Conservation (phyloP, 768 basidiomycete species). For the Calocybe indica region DNA sequence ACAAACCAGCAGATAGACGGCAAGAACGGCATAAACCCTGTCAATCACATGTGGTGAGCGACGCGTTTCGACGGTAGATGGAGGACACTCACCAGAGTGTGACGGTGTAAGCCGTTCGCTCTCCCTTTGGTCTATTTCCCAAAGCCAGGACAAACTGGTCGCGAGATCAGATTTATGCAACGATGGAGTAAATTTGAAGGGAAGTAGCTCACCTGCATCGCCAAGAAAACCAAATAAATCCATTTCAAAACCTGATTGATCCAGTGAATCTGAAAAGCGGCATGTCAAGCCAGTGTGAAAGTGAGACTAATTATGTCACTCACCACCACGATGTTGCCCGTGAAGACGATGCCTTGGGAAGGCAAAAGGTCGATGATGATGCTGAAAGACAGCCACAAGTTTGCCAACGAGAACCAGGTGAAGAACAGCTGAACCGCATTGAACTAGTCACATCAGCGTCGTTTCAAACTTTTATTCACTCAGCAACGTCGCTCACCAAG, state of each 20-base stretch:
- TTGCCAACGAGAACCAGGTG: constrained; percentile 91
- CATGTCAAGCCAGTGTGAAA: not conserved
- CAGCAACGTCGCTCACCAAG: constrained; percentile 52
- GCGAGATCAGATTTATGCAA: too few relatives aligned
- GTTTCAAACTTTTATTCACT: not conserved
- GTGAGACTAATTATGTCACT: constrained; percentile 18
- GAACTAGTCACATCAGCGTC: constrained; percentile 42
- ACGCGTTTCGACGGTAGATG: not conserved
- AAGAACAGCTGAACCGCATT: constrained; percentile 81
- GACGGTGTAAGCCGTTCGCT: constrained; percentile 63
- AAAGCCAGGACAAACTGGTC: constrained; percentile 53
- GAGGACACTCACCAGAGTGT: constrained; percentile 60
- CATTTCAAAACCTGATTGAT: constrained; percentile 78
- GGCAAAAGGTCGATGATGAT: constrained; percentile 91
- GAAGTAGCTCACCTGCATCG: constrained; percentile 28
- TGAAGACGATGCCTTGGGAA: constrained; percentile 46
- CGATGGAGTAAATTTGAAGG: not conserved
- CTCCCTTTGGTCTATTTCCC: constrained; percentile 84
- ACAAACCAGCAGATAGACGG: constrained; percentile 81
- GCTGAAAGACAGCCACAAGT: constrained; percentile 91
- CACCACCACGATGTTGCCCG: constrained; percentile 67
- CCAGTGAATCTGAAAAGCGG: constrained; percentile 68
- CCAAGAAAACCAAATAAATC: constrained; percentile 86
- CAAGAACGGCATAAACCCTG: constrained; percentile 82
- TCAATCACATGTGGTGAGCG: not conserved